Percentiles rank a stretch among this genome's conserved stretches.
phyloP scores from a whole-genome alignment of 139 green algal genomes.

The Tetradesmus obliquus region DNA sequence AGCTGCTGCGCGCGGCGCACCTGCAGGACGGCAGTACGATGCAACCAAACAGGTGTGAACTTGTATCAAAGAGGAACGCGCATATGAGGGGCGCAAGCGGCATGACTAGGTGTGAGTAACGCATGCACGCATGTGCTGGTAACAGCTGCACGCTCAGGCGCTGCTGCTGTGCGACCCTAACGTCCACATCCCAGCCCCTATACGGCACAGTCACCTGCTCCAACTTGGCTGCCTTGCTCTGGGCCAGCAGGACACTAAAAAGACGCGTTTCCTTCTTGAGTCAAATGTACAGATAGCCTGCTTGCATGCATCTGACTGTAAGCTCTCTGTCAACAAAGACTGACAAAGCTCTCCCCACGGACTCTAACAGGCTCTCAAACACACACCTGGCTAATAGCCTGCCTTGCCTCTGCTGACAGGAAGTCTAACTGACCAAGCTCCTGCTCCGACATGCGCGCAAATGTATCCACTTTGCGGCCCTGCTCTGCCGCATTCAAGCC shows the following conservation, averaged over 20 bases:
- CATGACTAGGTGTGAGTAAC: neutral
- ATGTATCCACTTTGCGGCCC: slow-evolving; percentile 44
- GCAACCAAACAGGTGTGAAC: neutral
- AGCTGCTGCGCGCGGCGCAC: slow-evolving; percentile 42
- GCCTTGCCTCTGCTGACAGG: neutral
- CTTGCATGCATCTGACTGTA: neutral
- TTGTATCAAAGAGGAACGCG: neutral
- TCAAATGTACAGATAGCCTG: neutral
- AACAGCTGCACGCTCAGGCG: neutral
- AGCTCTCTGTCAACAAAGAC: neutral
- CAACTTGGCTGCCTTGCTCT: no score
- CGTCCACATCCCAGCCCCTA: no score
- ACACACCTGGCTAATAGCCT: neutral
- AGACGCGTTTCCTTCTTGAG: no score
- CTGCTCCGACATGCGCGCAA: slow-evolving; percentile 36
- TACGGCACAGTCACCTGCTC: no score
- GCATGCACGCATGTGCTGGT: neutral
- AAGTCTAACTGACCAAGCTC: slow-evolving; percentile 45
- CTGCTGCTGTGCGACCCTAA: neutral
- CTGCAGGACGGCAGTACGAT: neutral
- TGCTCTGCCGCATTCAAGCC: slow-evolving; percentile 23
- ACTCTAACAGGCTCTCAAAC: neutral
- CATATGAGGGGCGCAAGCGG: neutral
- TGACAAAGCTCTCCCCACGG: no score
- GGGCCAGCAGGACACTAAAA: no score